Percentiles rank a stretch among this genome's conserved stretches.
phyloP scores from a whole-genome alignment of 2,329 filamentous ascomycete species.

The Ceratocystis papillata region DNA sequence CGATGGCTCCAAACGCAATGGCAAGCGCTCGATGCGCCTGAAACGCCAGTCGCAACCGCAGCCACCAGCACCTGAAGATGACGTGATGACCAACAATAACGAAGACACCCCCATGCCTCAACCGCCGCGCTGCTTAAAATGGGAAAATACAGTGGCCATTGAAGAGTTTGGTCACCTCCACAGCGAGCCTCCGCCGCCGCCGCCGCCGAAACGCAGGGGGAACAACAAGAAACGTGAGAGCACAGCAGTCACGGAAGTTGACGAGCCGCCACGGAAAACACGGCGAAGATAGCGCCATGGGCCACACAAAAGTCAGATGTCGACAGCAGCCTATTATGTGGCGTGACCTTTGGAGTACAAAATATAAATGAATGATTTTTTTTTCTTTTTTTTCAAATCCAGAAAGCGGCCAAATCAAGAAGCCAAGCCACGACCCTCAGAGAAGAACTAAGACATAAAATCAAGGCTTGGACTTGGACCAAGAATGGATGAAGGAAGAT shows the following conservation, averaged over 20 bases:
- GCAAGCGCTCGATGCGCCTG: constrained; percentile 1
- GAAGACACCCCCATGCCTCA: constrained; percentile 33
- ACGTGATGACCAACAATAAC: neutral
- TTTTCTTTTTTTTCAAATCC: neutral
- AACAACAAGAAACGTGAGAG: constrained; percentile 41
- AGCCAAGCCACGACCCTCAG: too few relatives aligned
- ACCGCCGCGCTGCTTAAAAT: constrained; percentile 42
- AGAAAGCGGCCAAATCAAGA: too few relatives aligned
- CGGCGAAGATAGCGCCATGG: constrained; percentile 24
- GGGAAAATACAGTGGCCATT: constrained; percentile 47
- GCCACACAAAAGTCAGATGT: neutral
- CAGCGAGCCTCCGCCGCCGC: constrained; percentile 44
- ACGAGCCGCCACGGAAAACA: constrained; percentile 28
- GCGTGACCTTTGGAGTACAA: constrained; percentile 4
- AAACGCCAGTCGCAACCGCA: constrained; percentile 1
- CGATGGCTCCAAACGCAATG: constrained; percentile 5
- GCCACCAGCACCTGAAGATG: neutral
- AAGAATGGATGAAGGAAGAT: too few relatives aligned
- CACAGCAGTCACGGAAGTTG: constrained; percentile 26
- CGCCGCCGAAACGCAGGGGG: constrained; percentile 39
- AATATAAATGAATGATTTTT: constrained; percentile 5
- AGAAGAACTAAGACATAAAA: too few relatives aligned
- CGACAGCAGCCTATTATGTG: neutral
- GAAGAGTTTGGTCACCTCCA: constrained; percentile 49
- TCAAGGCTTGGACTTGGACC: too few relatives aligned